Conservation (phyloP, 1,284 basidiomycete species). For the Ustilago shanxiensis region DNA sequence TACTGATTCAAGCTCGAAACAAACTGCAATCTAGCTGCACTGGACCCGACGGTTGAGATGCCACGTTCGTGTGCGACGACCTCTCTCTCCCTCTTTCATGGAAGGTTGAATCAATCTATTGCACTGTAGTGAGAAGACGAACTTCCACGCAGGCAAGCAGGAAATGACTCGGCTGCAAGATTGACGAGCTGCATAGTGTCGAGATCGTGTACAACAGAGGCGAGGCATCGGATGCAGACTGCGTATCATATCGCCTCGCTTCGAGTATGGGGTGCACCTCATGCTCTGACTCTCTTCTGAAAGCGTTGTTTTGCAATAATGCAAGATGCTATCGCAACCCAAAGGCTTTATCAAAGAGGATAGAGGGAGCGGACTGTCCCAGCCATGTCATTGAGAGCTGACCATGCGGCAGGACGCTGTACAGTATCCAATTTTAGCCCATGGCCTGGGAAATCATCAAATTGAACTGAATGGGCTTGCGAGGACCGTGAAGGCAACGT, state of each 20-base stretch:
- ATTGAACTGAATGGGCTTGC: no score
- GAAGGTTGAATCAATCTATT: no score
- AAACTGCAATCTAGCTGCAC: background rate
- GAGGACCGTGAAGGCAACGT: no score
- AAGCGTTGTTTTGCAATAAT: background rate
- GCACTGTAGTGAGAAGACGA: no score
- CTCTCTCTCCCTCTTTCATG: background rate
- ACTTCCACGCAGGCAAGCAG: background rate
- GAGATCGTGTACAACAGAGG: constrained; percentile 3
- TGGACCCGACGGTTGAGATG: constrained; percentile 3
- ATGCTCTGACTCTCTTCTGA: background rate
- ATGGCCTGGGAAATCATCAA: background rate
- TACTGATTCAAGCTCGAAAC: no score
- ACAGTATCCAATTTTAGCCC: no score
- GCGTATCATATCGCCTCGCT: constrained; percentile 2
- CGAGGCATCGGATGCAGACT: constrained; percentile 4
- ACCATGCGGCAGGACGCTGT: background rate
- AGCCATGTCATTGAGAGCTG: background rate
- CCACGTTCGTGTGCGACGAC: background rate
- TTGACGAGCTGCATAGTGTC: constrained; percentile 11
- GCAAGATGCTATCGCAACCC: no score
- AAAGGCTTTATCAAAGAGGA: no score
- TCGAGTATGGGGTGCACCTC: background rate
- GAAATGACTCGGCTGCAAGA: background rate
- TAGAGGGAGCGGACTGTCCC: background rate